Base-by-base conservation (phyloP, 2,329 filamentous ascomycete species). In the Aspergillus hortae region DNA sequence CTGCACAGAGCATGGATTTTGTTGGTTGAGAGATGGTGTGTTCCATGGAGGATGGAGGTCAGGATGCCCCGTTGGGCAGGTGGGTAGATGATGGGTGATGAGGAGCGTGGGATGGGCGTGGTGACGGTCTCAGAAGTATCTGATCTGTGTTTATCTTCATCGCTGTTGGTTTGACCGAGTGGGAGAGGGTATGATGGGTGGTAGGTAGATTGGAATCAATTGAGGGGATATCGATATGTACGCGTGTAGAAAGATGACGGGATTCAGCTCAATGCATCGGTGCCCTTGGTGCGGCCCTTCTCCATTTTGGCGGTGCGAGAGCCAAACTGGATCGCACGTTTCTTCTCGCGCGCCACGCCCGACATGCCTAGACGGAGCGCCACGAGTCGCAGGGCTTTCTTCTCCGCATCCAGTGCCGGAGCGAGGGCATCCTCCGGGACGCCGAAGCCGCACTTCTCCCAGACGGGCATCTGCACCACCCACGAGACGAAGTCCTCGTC, bases 391-490 rank as follows among this genome's bases (percentile, higher is more conserved):
- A 99, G 73, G 1, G 92, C 78, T 63, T 88, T 84, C 73, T 99
- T 99, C 14, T 85, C 90, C 0, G 89, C 81, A 59, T 95, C 90
- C 6, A 92, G 75, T 55, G 61, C 68, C 53, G 46, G 17, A 5
- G 27, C 17, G 6, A 6, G 11, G 45, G 36, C 33, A 17, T 57
- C 56, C 6, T 61, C 63, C 3, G 61, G 57, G 38, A 79, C 77
- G n/a, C 81, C 83, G 68, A 96, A 97, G 43, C 92, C 90, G 62
- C 91, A 96, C 68, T 97, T 97, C 53, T 89, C 83, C 80, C 84
- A 89, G 0, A 92, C 86, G 0, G 90, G 88, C 21, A 80, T 77
- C 41, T 77, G 77, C 23, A 97, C 80, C 6, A 89, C 88, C 83
- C 91, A 94, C 23, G 78, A 78, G n/a, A 96, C 85, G 42, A 99